phyloP scores from a whole-genome alignment of 768 basidiomycete species.

The Serendipita sp. region DNA sequence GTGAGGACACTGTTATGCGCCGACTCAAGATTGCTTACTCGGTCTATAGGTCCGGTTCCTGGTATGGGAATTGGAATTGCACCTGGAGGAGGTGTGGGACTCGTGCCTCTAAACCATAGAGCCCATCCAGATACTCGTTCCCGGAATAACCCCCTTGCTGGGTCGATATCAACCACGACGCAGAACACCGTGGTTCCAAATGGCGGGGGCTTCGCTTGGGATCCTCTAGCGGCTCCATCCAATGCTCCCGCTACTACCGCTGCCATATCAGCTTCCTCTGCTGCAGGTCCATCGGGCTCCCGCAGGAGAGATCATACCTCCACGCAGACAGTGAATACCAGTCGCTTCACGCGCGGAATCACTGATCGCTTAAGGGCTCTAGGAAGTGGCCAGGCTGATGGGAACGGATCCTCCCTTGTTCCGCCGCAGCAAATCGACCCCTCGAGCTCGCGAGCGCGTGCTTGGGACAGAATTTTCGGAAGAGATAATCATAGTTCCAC shows the following conservation, averaged over 20 bases:
- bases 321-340: background rate
- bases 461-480: background rate
- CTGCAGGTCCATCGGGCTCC: background rate
- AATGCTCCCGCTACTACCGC: background rate
- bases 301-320: background rate
- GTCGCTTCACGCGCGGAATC: background rate
- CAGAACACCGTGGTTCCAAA: background rate
- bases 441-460: background rate
- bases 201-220: background rate
- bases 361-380: background rate
- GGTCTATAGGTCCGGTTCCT: no score
- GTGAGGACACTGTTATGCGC: conserved; percentile 17
- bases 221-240: background rate
- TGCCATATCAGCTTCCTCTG: background rate
- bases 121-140: background rate
- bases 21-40: background rate
- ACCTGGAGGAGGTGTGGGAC: background rate
- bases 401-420: background rate
- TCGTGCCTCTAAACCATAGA: background rate
- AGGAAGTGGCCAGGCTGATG: background rate
- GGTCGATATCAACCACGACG: no score
- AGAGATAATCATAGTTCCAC: background rate
- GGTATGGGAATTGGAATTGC: background rate
- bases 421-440: background rate
- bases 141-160: background rate